These are phyloP conservation scores for Suhomyces faveliae DNA, from an alignment of 805 yeast genomes.

Conservation along the genomic window DNA sequence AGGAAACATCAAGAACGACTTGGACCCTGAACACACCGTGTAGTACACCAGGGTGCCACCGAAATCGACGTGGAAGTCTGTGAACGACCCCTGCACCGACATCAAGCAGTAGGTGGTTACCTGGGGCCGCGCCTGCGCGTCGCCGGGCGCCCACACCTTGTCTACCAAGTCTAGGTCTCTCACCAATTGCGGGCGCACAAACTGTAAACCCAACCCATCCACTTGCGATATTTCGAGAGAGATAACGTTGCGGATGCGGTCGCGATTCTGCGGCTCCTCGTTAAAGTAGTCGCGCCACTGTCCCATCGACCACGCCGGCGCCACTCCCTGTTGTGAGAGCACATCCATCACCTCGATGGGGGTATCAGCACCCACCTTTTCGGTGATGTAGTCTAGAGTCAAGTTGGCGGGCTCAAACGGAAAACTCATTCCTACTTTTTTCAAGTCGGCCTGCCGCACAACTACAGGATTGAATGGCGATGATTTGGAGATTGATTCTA, in stretches of 20 bases:
- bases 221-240: constrained; percentile 70
- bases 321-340: constrained; percentile 65
- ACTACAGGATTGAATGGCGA: constrained; percentile 42
- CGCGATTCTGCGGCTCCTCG: constrained; percentile 45
- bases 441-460: constrained; percentile 32
- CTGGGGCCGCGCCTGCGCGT: constrained; percentile 45
- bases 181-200: constrained; percentile 68
- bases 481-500: no score
- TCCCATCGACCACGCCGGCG: constrained; percentile 65
- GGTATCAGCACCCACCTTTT: constrained; percentile 58
- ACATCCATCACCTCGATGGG: constrained; percentile 88
- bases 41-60: constrained; percentile 93
- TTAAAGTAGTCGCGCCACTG: constrained; percentile 75
- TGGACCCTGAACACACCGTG: constrained; percentile 72
- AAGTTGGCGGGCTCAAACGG: constrained; percentile 45
- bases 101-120: constrained; percentile 78
- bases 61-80: constrained; percentile 90
- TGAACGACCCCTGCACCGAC: constrained; percentile 78
- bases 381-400: constrained; percentile 55
- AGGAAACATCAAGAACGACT: constrained; percentile 74
- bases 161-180: constrained; percentile 66
- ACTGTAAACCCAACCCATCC: constrained; percentile 45
- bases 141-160: constrained; percentile 52
- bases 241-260: constrained; percentile 74
- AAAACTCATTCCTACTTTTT: constrained; percentile 47